Percentiles rank a stretch among this genome's conserved stretches.
Evolutionary conservation across 2,329 filamentous ascomycete species (phyloP).

Genomic region (Beauveria medogensis): DNA sequence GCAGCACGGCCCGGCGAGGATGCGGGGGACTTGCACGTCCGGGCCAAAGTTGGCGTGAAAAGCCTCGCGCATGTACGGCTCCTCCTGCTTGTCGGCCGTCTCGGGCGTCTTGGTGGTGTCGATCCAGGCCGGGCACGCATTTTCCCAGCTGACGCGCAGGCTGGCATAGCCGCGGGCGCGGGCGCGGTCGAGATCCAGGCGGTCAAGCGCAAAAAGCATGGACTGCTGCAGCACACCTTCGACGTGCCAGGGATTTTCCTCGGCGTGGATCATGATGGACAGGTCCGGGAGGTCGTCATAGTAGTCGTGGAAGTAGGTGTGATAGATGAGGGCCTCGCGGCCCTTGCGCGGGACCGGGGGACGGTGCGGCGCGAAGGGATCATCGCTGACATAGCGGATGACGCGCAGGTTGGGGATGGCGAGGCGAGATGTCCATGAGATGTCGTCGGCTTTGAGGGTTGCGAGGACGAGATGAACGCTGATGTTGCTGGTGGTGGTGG

Average conservation of each 20-base stretch:
- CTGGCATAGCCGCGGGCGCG: constrained; percentile 45
- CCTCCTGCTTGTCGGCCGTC: constrained; percentile 20
- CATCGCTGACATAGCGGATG: constrained; percentile 42
- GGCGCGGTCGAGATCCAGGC: constrained; percentile 29
- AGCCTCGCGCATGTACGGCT: constrained; percentile 22
- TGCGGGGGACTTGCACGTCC: constrained; percentile 19
- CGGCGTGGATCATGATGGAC: constrained; percentile 53
- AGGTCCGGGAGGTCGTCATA: constrained; percentile 52
- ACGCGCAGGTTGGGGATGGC: constrained; percentile 25
- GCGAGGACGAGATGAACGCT: constrained; percentile 25
- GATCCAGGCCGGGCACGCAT: constrained; percentile 48
- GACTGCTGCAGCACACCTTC: constrained; percentile 26
- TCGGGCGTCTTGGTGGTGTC: constrained; percentile 22
- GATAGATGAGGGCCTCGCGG: constrained; percentile 55
- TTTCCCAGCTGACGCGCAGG: constrained; percentile 45
- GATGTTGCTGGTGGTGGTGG: constrained; percentile 12
- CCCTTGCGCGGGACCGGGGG: constrained; percentile 48
- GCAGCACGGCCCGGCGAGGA: constrained; percentile 26
- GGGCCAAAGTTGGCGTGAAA: constrained; percentile 22
- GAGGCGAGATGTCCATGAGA: constrained; percentile 22
- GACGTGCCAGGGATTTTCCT: constrained; percentile 35
- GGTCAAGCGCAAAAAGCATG: constrained; percentile 23
- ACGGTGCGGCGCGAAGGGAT: constrained; percentile 35
- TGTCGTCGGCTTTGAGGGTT: constrained; percentile 20
- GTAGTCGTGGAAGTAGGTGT: constrained; percentile 53